A percentile compares a stretch with the other conserved stretches of the same genome.
Conservation (phyloP, 805 yeast genomes). For the Ogataea parapolymorpha region DNA sequence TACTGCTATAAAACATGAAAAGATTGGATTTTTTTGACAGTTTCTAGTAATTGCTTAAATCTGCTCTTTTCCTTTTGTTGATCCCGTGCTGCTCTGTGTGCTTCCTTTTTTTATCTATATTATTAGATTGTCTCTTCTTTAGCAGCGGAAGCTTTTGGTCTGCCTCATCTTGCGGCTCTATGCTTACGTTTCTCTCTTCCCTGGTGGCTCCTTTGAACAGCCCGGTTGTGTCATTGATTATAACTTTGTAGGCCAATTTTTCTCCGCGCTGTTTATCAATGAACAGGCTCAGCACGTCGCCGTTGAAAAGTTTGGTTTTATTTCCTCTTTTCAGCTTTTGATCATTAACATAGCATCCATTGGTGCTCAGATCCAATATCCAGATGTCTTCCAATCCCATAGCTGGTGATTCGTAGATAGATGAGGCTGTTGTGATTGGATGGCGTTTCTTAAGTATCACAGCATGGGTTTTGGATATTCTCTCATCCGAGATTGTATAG, state of each 20-base stretch:
- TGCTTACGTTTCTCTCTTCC: slow-evolving; percentile 11
- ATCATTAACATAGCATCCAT: slow-evolving; percentile 71
- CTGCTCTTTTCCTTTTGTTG: slow-evolving; percentile 23
- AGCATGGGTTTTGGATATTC: slow-evolving; percentile 86
- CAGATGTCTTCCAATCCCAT: slow-evolving; percentile 70
- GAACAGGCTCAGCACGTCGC: slow-evolving; percentile 65
- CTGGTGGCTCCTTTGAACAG: slow-evolving; percentile 49
- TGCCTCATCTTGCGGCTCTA: slow-evolving; percentile 21
- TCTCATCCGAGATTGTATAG: slow-evolving; percentile 59
- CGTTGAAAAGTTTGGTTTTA: slow-evolving; percentile 58
- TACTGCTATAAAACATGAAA: slow-evolving; percentile 9
- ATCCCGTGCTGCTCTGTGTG: slow-evolving; percentile 2
- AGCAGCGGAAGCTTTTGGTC: slow-evolving; percentile 10
- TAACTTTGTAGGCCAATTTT: slow-evolving; percentile 50
- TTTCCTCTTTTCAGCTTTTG: slow-evolving; percentile 56
- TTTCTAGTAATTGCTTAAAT: slow-evolving; percentile 15
- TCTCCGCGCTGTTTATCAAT: slow-evolving; percentile 54
- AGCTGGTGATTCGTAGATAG: slow-evolving; percentile 64
- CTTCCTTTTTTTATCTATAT: slow-evolving; percentile 11
- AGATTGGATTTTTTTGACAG: background rate
- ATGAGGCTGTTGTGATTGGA: slow-evolving; percentile 47
- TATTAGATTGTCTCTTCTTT: slow-evolving; percentile 7
- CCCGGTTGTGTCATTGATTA: slow-evolving; percentile 60
- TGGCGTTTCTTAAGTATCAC: slow-evolving; percentile 60
- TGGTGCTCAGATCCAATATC: slow-evolving; percentile 77